Evolutionary conservation across 2,329 filamentous ascomycete species (phyloP).

Genomic region (Verticillium klebahnii): DNA sequence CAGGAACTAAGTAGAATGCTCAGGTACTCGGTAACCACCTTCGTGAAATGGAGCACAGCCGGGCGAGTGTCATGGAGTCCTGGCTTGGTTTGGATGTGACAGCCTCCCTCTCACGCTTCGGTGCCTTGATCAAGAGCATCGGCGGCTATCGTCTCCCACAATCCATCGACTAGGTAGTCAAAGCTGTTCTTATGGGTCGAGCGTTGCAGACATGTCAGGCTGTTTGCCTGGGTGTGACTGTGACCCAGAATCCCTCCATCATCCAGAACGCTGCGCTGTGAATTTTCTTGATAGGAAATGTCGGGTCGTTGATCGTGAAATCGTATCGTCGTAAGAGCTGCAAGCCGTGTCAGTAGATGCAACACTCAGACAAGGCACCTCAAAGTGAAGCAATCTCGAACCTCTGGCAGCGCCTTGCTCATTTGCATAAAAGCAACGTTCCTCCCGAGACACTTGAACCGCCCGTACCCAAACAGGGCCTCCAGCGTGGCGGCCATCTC

Average conservation of each 20-base stretch:
- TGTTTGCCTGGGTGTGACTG: slow-evolving; percentile 13
- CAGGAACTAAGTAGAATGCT: not conserved
- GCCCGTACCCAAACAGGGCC: slow-evolving; percentile 40
- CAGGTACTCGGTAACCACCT: not conserved
- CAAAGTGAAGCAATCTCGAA: slow-evolving; percentile 16
- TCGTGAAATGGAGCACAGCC: not conserved
- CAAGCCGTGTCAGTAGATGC: not conserved
- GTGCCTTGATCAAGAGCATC: not conserved
- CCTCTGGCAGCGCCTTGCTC: slow-evolving; percentile 43
- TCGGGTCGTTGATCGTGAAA: slow-evolving; percentile 26
- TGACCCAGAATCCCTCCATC: slow-evolving; percentile 30
- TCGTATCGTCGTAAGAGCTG: slow-evolving; percentile 27
- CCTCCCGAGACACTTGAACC: slow-evolving; percentile 40
- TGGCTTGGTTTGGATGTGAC: not conserved
- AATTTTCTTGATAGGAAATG: slow-evolving; percentile 23
- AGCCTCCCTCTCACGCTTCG: not conserved
- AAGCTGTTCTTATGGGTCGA: not conserved
- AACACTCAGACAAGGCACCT: not conserved
- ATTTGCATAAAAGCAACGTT: slow-evolving; percentile 43
- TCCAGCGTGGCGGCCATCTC: slow-evolving; percentile 33
- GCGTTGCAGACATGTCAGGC: not conserved
- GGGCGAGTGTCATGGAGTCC: not conserved
- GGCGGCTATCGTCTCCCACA: not conserved
- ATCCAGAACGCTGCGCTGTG: slow-evolving; percentile 28
- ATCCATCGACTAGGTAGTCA: not conserved